Evolutionary conservation across 805 yeast genomes (phyloP).

Genomic region (Zygoascus bituminiphila): DNA sequence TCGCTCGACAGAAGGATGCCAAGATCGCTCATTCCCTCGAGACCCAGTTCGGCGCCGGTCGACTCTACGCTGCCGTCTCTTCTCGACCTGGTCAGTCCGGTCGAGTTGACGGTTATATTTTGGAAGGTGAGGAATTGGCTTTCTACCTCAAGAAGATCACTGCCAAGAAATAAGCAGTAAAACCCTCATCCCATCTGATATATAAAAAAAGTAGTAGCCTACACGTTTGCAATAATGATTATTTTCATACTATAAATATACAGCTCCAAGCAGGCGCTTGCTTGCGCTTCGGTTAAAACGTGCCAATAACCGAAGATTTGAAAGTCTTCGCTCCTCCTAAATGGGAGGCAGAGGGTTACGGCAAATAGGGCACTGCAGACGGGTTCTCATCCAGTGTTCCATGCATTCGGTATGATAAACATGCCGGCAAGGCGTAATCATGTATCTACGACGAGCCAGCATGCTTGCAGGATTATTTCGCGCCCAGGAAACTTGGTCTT

Average conservation of each 20-base stretch:
- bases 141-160: constrained; percentile 99
- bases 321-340: constrained; percentile 27
- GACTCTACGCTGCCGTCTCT: constrained; percentile 96
- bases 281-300: too few species aligned
- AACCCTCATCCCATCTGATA: neutral
- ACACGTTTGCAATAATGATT: neutral
- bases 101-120: constrained; percentile 99
- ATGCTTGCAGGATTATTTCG: constrained; percentile 23
- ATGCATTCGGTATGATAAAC: constrained; percentile 85
- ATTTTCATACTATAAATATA: too few species aligned
- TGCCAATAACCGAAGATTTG: neutral
- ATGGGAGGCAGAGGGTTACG: constrained; percentile 78
- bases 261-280: too few species aligned
- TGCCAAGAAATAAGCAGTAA: constrained; percentile 79
- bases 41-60: constrained; percentile 97
- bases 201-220: constrained; percentile 1
- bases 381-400: constrained; percentile 88
- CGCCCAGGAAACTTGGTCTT: constrained; percentile 15
- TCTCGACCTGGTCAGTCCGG: constrained; percentile 99
- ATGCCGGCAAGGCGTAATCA: constrained; percentile 83
- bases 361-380: constrained; percentile 91
- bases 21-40: constrained; percentile 86
- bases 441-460: constrained; percentile 29
- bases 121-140: constrained; percentile 99
- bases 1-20: constrained; percentile 80